A percentile compares a stretch with the other conserved stretches of the same genome.
These are phyloP conservation scores for Colletotrichum orbiculare DNA, from an alignment of 2,329 filamentous ascomycete genomes.

Conservation along the genomic window DNA sequence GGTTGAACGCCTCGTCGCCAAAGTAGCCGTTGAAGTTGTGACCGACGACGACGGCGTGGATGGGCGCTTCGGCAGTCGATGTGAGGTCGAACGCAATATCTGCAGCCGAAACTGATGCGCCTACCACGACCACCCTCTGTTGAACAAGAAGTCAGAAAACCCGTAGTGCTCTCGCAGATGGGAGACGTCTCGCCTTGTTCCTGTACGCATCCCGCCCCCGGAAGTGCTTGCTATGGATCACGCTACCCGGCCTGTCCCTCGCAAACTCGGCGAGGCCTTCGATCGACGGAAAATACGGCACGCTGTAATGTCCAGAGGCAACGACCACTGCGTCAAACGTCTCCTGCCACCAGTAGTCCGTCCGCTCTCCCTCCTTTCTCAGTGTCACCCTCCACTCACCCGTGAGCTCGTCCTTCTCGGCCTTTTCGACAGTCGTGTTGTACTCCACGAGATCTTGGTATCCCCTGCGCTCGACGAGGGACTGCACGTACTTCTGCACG, in stretches of 20 bases:
- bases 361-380: constrained; percentile 48
- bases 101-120: constrained; percentile 72
- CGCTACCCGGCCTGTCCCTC: constrained; percentile 56
- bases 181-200: constrained; percentile 52
- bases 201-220: constrained; percentile 56
- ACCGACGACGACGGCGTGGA: constrained; percentile 65
- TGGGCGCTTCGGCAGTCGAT: constrained; percentile 55
- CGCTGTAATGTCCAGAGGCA: constrained; percentile 69
- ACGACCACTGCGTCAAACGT: constrained; percentile 71
- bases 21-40: constrained; percentile 65
- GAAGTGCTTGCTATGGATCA: constrained; percentile 66
- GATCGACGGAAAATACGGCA: constrained; percentile 65
- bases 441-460: constrained; percentile 65
- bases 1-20: constrained; percentile 67
- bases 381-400: constrained; percentile 65
- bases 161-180: fast-evolving
- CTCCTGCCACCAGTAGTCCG: constrained; percentile 72
- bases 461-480: constrained; percentile 61
- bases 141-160: not conserved
- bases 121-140: constrained; percentile 69
- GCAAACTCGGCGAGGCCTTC: constrained; percentile 61
- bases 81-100: constrained; percentile 68
- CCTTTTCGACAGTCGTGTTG: constrained; percentile 71
- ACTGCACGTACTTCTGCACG: constrained; percentile 65
- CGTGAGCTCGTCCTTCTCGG: constrained; percentile 55